Conservation (phyloP, 2,329 filamentous ascomycete genomes). For the Clonostachys chloroleuca region DNA sequence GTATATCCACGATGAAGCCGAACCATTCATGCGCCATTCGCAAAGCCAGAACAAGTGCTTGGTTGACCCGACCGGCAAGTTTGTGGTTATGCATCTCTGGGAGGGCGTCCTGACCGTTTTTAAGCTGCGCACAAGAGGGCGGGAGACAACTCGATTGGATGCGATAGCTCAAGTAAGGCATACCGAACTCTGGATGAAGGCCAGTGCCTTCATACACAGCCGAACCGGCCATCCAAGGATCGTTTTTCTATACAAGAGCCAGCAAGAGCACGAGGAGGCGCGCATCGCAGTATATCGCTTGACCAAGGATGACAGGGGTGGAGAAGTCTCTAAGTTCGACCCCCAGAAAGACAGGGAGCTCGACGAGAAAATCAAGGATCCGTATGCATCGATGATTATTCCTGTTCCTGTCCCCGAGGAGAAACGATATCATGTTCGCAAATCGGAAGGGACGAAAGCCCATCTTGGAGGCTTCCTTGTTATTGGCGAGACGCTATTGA, state of each 20-base stretch:
- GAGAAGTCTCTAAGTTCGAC: slow-evolving; percentile 49
- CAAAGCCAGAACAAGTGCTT: slow-evolving; percentile 80
- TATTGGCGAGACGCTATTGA: slow-evolving; percentile 74
- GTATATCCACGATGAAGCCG: slow-evolving; percentile 45
- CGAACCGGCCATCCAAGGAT: slow-evolving; percentile 54
- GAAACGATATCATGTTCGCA: slow-evolving; percentile 57
- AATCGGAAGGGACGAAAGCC: slow-evolving; percentile 46
- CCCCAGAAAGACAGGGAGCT: slow-evolving; percentile 49
- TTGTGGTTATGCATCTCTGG: slow-evolving; percentile 55
- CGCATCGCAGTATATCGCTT: slow-evolving; percentile 55
- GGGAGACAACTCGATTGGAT: slow-evolving; percentile 33
- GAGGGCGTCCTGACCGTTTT: slow-evolving; percentile 54
- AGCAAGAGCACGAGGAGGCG: slow-evolving; percentile 46
- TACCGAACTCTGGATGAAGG: slow-evolving; percentile 56
- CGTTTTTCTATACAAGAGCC: slow-evolving; percentile 53
- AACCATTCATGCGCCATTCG: slow-evolving; percentile 66
- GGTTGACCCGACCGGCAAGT: slow-evolving; percentile 72
- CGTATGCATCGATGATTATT: slow-evolving; percentile 56
- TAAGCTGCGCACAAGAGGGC: slow-evolving; percentile 37
- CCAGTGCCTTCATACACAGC: slow-evolving; percentile 51
- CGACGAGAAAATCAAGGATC: slow-evolving; percentile 46
- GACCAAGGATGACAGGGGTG: slow-evolving; percentile 53
- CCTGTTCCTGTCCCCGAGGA: slow-evolving; percentile 54
- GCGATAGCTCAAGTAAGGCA: slow-evolving; percentile 51
- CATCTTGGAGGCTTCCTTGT: slow-evolving; percentile 68